Evolutionary conservation across 352 stramenopile genomes (phyloP).

Genomic region (Pythium grandisporangium): DNA sequence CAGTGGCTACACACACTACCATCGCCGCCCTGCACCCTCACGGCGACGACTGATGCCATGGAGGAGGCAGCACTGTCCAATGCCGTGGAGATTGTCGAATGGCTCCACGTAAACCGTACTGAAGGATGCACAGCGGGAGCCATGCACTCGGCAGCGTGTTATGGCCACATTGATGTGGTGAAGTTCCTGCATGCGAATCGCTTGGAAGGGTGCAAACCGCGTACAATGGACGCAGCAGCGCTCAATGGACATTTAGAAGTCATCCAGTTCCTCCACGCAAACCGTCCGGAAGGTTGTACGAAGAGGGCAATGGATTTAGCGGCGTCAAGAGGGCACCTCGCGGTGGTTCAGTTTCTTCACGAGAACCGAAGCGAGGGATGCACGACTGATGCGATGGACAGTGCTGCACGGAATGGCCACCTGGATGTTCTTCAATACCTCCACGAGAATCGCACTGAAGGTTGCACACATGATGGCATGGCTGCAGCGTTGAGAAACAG

Average conservation of each 20-base stretch:
- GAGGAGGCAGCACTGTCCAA: too few relatives aligned
- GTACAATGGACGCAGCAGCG: conserved; percentile 5
- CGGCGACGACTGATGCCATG: conserved; percentile 6
- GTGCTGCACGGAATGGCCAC: conserved; percentile 2
- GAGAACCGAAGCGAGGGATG: conserved; percentile 6
- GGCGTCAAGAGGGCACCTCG: conserved; percentile 2
- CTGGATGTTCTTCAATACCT: conserved; percentile 7
- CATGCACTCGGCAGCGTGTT: conserved; percentile 1
- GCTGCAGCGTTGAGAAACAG: too few relatives aligned
- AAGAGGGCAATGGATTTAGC: conserved; percentile 7
- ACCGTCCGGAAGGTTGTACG: too few relatives aligned
- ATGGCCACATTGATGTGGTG: conserved; percentile 5
- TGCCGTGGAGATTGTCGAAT: too few relatives aligned
- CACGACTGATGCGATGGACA: conserved; percentile 2
- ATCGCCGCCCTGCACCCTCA: conserved; percentile 1
- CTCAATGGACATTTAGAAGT: too few relatives aligned
- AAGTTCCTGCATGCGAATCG: conserved; percentile 7
- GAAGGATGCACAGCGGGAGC: conserved; percentile 2
- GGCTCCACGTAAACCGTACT: too few relatives aligned
- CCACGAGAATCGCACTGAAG: too few relatives aligned
- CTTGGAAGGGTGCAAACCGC: conserved; percentile 2
- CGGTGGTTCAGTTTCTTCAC: conserved; percentile 6
- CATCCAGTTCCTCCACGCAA: too few relatives aligned
- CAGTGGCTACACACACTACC: conserved; percentile 11
- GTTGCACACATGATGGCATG: too few relatives aligned